Evolutionary conservation across 106 monocot species (phyloP).

Genomic region (Acanthochlamys bracteata): DNA sequence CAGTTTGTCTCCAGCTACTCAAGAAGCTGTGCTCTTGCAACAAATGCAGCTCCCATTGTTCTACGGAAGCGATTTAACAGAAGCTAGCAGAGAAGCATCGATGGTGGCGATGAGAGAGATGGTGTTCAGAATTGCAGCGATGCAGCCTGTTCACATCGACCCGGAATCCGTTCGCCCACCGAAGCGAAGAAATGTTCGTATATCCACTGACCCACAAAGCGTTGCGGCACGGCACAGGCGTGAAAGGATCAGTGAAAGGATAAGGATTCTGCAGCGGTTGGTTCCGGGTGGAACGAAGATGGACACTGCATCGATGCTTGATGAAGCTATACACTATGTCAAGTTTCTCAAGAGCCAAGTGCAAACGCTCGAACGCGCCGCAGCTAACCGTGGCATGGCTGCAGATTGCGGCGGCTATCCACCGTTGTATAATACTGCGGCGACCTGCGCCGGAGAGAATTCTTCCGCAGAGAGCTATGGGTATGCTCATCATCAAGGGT

Average conservation of each 20-base stretch:
- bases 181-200: constrained; percentile 70
- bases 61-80: neutral
- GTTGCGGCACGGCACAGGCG: constrained; percentile 80
- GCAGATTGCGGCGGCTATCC: neutral
- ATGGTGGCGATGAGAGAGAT: constrained; percentile 76
- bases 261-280: constrained; percentile 71
- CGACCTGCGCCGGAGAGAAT: neutral
- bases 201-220: constrained; percentile 92
- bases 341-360: constrained; percentile 86
- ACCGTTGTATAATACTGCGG: neutral
- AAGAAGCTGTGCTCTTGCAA: neutral
- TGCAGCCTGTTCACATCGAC: constrained; percentile 90
- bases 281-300: constrained; percentile 92
- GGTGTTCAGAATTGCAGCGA: constrained; percentile 89
- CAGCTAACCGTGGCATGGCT: constrained; percentile 7
- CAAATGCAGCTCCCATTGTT: neutral
- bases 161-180: constrained; percentile 70
- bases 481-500: neutral
- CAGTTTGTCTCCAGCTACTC: neutral
- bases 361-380: constrained; percentile 58
- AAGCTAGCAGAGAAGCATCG: constrained; percentile 3
- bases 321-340: constrained; percentile 83
- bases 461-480: neutral
- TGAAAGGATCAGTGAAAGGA: constrained; percentile 81
- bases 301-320: constrained; percentile 95